These are phyloP conservation scores for Teratosphaeria destructans DNA, from an alignment of 2,329 filamentous ascomycete genomes.

Conservation along the genomic window DNA sequence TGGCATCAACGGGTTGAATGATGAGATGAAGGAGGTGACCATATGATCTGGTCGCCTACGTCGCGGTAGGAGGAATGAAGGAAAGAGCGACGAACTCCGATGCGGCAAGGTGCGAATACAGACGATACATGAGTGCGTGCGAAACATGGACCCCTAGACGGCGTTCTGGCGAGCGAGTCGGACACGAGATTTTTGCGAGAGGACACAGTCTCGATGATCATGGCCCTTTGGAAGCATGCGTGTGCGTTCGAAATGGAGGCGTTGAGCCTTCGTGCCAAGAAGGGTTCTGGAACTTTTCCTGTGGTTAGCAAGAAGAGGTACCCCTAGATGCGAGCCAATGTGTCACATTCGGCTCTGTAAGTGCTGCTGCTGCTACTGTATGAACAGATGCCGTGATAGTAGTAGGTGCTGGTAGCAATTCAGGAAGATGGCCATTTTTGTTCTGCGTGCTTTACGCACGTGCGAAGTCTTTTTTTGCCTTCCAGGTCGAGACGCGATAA, in stretches of 20 bases:
- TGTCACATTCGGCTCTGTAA: background rate
- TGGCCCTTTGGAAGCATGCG: too few species aligned
- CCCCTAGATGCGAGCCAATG: background rate
- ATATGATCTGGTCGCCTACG: slow-evolving; percentile 18
- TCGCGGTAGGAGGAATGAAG: background rate
- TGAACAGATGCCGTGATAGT: background rate
- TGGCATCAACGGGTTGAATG: slow-evolving; percentile 10
- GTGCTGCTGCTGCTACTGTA: background rate
- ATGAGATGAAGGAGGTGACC: slow-evolving; percentile 40
- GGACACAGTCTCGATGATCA: background rate
- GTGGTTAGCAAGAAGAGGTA: background rate
- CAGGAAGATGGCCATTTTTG: background rate
- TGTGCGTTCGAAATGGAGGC: background rate
- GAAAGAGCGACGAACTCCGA: background rate
- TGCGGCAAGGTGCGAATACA: background rate
- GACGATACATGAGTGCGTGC: background rate
- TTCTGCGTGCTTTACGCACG: background rate
- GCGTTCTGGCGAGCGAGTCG: background rate
- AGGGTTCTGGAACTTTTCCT: background rate
- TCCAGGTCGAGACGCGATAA: background rate
- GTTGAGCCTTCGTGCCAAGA: background rate
- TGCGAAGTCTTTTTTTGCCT: background rate
- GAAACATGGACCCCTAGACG: background rate
- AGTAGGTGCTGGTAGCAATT: background rate
- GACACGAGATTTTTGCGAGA: background rate